Evolutionary conservation across 2,329 filamentous ascomycete genomes (phyloP), one percentile per base, ranked within the genome.

Genomic region (Microcyclospora tardicrescens): DNA sequence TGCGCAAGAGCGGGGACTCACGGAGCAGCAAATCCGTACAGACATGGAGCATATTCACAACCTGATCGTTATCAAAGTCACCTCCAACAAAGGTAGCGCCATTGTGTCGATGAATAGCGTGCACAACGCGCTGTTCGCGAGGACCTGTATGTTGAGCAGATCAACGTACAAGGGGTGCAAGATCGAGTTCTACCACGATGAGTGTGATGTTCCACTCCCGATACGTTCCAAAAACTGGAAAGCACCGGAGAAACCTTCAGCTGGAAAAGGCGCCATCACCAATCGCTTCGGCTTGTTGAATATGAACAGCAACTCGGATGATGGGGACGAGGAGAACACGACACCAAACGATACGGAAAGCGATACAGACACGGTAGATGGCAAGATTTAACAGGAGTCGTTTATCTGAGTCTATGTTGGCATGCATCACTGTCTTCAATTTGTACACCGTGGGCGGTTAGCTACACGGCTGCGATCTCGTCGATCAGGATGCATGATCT

Each of bases 21-120:
- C 77, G 0, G 78, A 78, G 47, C 62, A 72, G 6, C 61, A 62
- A 12, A 75, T 93, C 45, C 75, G 80, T 10, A 70, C 78, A 4
- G 81, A 93, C 50, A 68, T 91, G 29, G 79, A 86, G 16, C 84
- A 93, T 55, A 89, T 93, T 43, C 78, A 89, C 63, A 83, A 84
- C 44, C 68, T 93, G 1, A 65, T 79, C 15, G 72, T 93, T 10
- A 67, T 91, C 51, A 72, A 72, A 33, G 62, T 91, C 33, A 60
- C 62, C 6, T 79, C 82, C 56, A 59, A 61, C 2, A 64, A 68
- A 13, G 67, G 68, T 3, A 73, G 77, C 56, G 80, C 73, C 42
- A 74, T 74, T 56, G 75, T 93, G 46, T 77, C 73, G 39, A 84
- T 79, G 6, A 93, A 87, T 57, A 85, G 83, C 0, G 71, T 93